phyloP scores from a whole-genome alignment of 176 grass and related monocot species.

The Elymus sibiricus region DNA sequence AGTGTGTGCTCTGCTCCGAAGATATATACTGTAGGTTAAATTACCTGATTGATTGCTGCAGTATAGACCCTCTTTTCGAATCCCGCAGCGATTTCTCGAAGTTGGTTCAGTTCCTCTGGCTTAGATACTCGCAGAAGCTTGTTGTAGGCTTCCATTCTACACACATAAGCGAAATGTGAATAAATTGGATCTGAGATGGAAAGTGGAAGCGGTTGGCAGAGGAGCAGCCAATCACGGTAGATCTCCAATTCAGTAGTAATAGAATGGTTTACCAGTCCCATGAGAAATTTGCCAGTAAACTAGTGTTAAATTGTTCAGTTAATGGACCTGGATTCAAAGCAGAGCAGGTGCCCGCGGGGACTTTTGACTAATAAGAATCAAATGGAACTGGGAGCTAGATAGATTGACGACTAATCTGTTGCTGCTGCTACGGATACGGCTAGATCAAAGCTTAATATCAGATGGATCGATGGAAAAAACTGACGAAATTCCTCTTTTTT shows the following conservation, averaged over 20 bases:
- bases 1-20: neutral
- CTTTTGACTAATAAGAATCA: too few relatives aligned
- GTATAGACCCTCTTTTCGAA: slow-evolving; percentile 82
- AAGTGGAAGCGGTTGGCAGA: too few relatives aligned
- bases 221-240: too few relatives aligned
- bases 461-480: neutral
- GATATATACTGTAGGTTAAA: neutral
- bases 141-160: slow-evolving; percentile 84
- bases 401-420: neutral
- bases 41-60: slow-evolving; percentile 64
- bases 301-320: neutral
- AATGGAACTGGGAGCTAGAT: too few relatives aligned
- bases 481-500: too few relatives aligned
- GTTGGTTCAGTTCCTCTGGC: slow-evolving; percentile 63
- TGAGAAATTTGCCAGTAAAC: neutral
- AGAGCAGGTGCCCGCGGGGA: neutral
- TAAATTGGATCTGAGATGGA: neutral
- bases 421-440: neutral
- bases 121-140: slow-evolving; percentile 53
- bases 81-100: slow-evolving; percentile 61
- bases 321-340: too few relatives aligned
- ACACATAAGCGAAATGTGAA: slow-evolving; percentile 12
- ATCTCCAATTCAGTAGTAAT: neutral
- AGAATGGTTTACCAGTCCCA: too few relatives aligned
- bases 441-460: neutral